Evolutionary conservation across 495 filamentous ascomycete genomes (phyloP).

Genomic region (Sordaria brevicollis): DNA sequence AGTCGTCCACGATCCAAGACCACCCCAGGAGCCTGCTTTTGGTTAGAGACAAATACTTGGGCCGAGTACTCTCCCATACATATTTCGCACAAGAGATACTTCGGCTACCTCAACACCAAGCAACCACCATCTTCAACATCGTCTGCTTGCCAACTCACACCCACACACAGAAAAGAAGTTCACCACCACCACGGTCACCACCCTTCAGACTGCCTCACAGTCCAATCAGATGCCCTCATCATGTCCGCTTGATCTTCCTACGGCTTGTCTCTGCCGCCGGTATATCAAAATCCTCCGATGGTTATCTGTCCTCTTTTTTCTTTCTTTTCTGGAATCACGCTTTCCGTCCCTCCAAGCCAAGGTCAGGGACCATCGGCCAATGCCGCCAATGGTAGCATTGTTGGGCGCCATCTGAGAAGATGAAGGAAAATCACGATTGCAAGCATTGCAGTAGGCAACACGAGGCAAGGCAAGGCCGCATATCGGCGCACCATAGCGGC

Average conservation of each 20-base stretch:
- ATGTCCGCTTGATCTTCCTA: neutral
- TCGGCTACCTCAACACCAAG: neutral
- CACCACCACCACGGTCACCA: neutral
- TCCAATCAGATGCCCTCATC: neutral
- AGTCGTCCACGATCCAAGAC: slow-evolving; percentile 21
- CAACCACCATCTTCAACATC: slow-evolving; percentile 11
- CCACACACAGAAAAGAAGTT: neutral
- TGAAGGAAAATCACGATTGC: neutral
- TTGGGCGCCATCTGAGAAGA: slow-evolving; percentile 3
- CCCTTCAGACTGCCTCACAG: neutral
- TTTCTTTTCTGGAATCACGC: slow-evolving; percentile 1
- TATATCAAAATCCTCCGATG: neutral
- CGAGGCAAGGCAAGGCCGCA: neutral
- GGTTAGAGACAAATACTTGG: neutral
- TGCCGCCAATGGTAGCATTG: slow-evolving; percentile 2
- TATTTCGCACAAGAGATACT: neutral
- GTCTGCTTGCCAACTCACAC: slow-evolving; percentile 20
- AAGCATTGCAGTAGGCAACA: neutral
- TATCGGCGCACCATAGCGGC: neutral
- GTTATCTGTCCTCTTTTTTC: neutral
- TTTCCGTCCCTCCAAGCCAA: neutral
- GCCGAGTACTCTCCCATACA: neutral
- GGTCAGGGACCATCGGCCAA: slow-evolving; percentile 8
- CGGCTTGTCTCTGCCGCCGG: neutral
- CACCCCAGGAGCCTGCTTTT: slow-evolving; percentile 5